A percentile compares a stretch with the other conserved stretches of the same genome.
Conservation (phyloP, 495 filamentous ascomycete genomes). For the Hypomontagnella monticulosa region DNA sequence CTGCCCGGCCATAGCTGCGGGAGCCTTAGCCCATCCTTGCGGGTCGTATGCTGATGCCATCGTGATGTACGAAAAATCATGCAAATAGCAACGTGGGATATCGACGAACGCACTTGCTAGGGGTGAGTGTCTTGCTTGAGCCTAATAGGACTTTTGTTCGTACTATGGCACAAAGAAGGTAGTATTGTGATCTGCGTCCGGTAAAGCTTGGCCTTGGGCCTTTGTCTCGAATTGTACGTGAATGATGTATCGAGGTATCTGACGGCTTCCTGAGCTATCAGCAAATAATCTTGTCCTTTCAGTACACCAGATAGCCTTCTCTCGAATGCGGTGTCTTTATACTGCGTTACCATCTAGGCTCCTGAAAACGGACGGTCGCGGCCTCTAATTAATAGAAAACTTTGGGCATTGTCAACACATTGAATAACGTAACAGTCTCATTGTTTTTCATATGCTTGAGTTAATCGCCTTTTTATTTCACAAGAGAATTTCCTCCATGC, state of each 20-base stretch:
- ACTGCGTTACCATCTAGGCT: neutral
- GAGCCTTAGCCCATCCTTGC: no score
- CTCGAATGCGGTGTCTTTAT: slow-evolving; percentile 25
- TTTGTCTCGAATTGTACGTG: slow-evolving; percentile 24
- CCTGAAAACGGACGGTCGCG: slow-evolving; percentile 27
- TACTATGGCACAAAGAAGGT: slow-evolving; percentile 27
- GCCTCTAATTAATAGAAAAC: neutral
- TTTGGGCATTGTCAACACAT: neutral
- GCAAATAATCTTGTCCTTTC: neutral
- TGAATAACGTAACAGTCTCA: no score
- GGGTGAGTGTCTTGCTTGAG: slow-evolving; percentile 7
- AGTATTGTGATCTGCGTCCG: slow-evolving; percentile 18
- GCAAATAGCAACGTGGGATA: neutral
- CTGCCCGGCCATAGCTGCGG: no score
- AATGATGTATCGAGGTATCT: neutral
- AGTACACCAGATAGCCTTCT: neutral
- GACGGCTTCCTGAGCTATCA: neutral
- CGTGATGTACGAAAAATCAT: neutral
- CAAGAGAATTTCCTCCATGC: neutral
- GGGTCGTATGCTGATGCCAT: slow-evolving; percentile 15
- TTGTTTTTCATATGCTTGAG: no score
- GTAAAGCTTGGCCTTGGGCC: slow-evolving; percentile 3
- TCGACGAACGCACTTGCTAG: neutral
- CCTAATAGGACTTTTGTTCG: slow-evolving; percentile 25
- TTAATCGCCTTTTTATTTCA: neutral